Conservation (phyloP, 495 filamentous ascomycete species). For the Trichodelitschia bisporula region DNA sequence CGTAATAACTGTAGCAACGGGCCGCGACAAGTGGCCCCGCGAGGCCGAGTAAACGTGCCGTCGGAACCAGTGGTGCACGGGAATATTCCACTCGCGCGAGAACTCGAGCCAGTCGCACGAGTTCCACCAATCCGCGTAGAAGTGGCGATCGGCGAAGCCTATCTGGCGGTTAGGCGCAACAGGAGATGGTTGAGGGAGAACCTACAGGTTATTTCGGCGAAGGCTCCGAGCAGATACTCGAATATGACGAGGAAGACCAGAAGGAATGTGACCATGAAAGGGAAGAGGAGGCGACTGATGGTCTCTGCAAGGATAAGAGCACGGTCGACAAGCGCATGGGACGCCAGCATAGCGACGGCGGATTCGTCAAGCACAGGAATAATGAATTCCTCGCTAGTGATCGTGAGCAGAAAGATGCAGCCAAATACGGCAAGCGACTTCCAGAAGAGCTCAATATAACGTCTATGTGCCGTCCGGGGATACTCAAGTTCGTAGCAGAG, state of each 20-base stretch:
- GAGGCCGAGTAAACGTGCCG: conserved; percentile 81
- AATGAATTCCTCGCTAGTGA: conserved; percentile 89
- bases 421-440: conserved; percentile 85
- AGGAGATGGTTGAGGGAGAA: conserved; percentile 2
- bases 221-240: conserved; percentile 84
- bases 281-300: conserved; percentile 84
- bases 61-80: conserved; percentile 92
- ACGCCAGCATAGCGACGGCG: conserved; percentile 30
- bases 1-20: conserved; percentile 67
- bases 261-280: conserved; percentile 56
- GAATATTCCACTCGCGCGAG: conserved; percentile 91
- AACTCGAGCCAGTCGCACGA: conserved; percentile 83
- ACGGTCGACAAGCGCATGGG: conserved; percentile 33
- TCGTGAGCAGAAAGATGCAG: conserved; percentile 81
- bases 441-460: conserved; percentile 62
- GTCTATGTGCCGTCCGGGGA: conserved; percentile 45
- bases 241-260: conserved; percentile 21
- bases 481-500: conserved; percentile 97
- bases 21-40: conserved; percentile 44
- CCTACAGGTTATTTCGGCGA: conserved; percentile 67
- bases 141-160: conserved; percentile 72
- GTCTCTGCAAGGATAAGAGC: conserved; percentile 67
- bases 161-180: conserved; percentile 3
- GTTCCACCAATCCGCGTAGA: conserved; percentile 97
- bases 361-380: conserved; percentile 70